Percentiles rank a stretch among this genome's conserved stretches.
Conservation (phyloP, 176 grass and related monocot genomes). For the Aegilops umbellulata region DNA sequence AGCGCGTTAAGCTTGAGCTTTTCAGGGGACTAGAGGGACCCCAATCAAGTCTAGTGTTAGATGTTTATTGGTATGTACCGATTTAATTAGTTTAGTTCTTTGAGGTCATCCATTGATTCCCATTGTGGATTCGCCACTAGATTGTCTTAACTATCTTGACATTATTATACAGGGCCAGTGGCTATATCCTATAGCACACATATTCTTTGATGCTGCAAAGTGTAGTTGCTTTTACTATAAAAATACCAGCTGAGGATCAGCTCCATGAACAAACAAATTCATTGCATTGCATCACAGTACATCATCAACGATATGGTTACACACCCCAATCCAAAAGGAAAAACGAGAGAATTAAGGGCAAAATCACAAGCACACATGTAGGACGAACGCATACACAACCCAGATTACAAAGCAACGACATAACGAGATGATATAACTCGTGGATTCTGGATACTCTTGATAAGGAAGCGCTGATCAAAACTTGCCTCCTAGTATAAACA, state of each 20-base stretch:
- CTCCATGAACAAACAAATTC: background rate
- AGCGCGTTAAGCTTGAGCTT: no score
- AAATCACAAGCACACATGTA: background rate
- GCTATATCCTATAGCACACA: no score
- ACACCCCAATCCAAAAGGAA: background rate
- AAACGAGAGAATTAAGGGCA: background rate
- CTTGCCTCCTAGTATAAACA: background rate
- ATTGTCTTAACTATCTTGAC: background rate
- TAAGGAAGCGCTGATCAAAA: background rate
- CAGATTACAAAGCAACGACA: no score
- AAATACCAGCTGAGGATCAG: background rate
- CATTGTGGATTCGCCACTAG: no score
- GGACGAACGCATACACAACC: no score
- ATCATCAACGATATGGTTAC: background rate
- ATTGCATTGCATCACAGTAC: background rate
- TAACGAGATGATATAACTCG: background rate
- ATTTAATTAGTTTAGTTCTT: no score
- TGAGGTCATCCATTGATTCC: no score
- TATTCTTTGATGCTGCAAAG: no score
- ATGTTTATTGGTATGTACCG: background rate
- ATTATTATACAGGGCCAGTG: no score
- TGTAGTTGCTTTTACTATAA: no score
- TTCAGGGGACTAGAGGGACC: no score
- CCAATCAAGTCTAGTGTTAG: background rate
- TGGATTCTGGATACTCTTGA: background rate